phyloP scores from a whole-genome alignment of 1,139 yeast genomes.

The Scheffersomyces illinoinensis region DNA sequence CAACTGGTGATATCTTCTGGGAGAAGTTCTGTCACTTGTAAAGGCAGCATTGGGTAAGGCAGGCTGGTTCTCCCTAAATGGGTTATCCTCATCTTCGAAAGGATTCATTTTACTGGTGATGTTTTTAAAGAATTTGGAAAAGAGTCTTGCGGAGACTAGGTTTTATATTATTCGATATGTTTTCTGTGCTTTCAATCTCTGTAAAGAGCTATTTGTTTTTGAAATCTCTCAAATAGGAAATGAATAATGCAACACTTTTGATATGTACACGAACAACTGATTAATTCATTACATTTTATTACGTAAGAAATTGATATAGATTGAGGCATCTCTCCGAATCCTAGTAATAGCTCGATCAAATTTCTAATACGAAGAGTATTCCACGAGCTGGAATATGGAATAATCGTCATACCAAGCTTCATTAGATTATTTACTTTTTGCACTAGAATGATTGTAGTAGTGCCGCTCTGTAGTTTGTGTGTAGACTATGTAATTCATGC shows the following conservation, averaged over 20 bases:
- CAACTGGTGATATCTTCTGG: slow-evolving; percentile 34
- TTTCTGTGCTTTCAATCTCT: background rate
- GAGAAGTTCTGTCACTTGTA: slow-evolving; percentile 40
- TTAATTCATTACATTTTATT: background rate
- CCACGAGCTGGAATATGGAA: background rate
- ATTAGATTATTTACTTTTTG: background rate
- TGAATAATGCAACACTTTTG: background rate
- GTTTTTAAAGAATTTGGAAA: background rate
- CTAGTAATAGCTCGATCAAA: background rate
- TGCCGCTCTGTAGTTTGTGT: too few species aligned
- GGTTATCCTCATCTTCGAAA: slow-evolving; percentile 34
- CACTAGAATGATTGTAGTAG: too few species aligned
- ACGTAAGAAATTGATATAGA: background rate
- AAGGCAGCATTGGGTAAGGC: slow-evolving; percentile 43
- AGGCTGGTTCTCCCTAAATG: slow-evolving; percentile 33
- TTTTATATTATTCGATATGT: too few species aligned
- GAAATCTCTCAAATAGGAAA: slow-evolving; percentile 15
- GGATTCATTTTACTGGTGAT: slow-evolving; percentile 25
- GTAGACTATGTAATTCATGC: too few species aligned
- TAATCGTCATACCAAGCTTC: background rate
- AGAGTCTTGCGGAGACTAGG: background rate
- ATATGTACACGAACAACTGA: background rate
- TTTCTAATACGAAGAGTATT: background rate
- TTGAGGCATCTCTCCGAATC: too few species aligned
- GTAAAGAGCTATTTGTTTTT: slow-evolving; percentile 10